Evolutionary conservation across 257 asterid genomes (phyloP).

Genomic region (Marsdenia floribunda): DNA sequence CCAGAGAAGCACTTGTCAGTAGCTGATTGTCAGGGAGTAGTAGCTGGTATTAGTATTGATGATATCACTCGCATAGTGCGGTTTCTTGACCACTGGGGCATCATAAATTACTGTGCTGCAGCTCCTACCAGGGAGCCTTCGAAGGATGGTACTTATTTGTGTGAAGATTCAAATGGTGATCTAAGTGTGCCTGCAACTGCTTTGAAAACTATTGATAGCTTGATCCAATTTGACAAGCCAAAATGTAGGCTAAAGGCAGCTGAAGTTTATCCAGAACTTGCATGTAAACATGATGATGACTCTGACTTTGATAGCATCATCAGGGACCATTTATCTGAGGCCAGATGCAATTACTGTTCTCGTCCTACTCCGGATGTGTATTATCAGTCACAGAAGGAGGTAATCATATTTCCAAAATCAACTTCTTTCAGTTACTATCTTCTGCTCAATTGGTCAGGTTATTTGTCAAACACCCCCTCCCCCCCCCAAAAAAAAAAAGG

Average conservation of each 20-base stretch:
- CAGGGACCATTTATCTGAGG: constrained; percentile 68
- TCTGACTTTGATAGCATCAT: constrained; percentile 62
- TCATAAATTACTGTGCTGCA: constrained; percentile 81
- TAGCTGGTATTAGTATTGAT: constrained; percentile 55
- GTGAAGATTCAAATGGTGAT: constrained; percentile 70
- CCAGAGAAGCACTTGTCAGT: constrained; percentile 70
- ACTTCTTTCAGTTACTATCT: background rate
- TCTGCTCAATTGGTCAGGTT: background rate
- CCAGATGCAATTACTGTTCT: constrained; percentile 65
- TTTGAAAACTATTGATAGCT: constrained; percentile 87
- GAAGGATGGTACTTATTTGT: constrained; percentile 56
- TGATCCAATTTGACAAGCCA: constrained; percentile 90
- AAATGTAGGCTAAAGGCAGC: constrained; percentile 69
- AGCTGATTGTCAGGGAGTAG: constrained; percentile 63
- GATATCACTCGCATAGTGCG: constrained; percentile 74
- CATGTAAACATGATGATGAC: constrained; percentile 37
- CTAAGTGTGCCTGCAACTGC: constrained; percentile 79
- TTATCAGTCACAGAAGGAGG: constrained; percentile 97
- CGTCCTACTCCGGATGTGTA: constrained; percentile 49
- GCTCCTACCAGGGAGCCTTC: constrained; percentile 44
- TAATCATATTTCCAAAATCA: constrained; percentile 20
- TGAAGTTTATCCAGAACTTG: constrained; percentile 77
- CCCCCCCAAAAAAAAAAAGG: background rate
- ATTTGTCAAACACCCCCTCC: background rate
- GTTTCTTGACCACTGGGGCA: constrained; percentile 98